Base-by-base conservation (phyloP, 257 asterid species). In the Haberlea rhodopensis region DNA sequence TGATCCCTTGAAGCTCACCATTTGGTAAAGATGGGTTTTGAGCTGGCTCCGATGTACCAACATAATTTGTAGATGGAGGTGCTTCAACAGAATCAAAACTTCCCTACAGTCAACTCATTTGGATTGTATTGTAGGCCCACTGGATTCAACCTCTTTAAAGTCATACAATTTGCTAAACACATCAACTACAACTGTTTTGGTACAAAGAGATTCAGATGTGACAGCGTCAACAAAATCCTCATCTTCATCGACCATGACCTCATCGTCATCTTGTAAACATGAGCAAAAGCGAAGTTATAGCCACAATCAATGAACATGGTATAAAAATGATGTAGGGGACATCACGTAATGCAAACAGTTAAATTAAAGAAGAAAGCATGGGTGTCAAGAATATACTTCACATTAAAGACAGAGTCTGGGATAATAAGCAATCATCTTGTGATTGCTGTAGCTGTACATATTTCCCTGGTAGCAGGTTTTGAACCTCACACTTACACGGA, bases 51-150 rank as follows among this genome's bases (percentile, higher is more conserved):
- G 72, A 62, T 28, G 74, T 27, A 23, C 53, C 72, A 59, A 63
- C 65, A 25, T 73, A 65, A 68, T 69, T 68, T 9, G 70, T 3
- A 54, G n/a, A n/a, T n/a, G 71, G 68, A 68, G 77, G 22, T 6
- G 56, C 21, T 63, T 59, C 73, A 58, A 53, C 70, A 31, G 71
- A 32, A 48, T 59, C 81, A 23, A 83, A 79, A 67, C 60, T 72
- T 78, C 91, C 69, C 82, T 72, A 79, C 82, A 79, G 63, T 79
- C 81, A 25, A 77, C 80, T 81, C 81, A 78, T 46, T 79, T 86
- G 24, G 84, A 57, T 24, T 74, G 80, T 21, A 70, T 82, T 27
- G 60, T 69, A 63, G 62, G 11, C 59, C 65, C 79, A 52, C 45
- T 57, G 16, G 49, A 64, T 51, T 55, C 54, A 23, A 74, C 55